Evolutionary conservation across 129 eudicot species (phyloP), one percentile per base, ranked within the genome.

Genomic region (Flaveria ramosissima): DNA sequence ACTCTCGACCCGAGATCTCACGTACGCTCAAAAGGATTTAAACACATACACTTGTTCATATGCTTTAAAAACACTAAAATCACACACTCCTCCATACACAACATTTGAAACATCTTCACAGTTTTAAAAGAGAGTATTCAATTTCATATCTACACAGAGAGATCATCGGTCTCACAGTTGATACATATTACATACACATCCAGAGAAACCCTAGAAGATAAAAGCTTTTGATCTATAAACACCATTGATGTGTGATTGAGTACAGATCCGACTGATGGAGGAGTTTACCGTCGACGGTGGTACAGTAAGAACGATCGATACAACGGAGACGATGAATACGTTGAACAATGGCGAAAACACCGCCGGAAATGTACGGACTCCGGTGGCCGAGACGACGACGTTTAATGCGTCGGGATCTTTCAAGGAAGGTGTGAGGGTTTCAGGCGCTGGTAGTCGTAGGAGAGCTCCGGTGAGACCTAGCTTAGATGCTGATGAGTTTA

Each of bases 401-500:
- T 67, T 83, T 69, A 51, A 74, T 45, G 82, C 64, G 85, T 83
- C 95, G 80, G 88, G 77, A 59, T 83, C 92, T 39, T 85, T 76
- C 71, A 83, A 80, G 75, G 96, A 85, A 63, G 77, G 66, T 47
- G 68, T 41, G 60, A 77, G 84, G 82, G 80, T 84, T 56, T 75
- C 78, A 57, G 90, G 88, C 55, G 27, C 77, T 6, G 80, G 84
- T 27, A 68, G 84, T 76, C 86, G 98, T 80, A 71, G 92, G 87
- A 82, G 92, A 55, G 85, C 82, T 51, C 56, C 91, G 52, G 72
- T 86, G 77, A 77, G 97, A 79, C 91, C 97, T 50, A 93, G 97
- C 19, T 32, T 93, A 78, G 98, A 93, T 50, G 89, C 93, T 11
- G 98, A 93, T 73, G 98, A 93, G 84, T 90, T 93, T 81, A 72